Conservation (phyloP, 805 yeast genomes). For the Wickerhamiella musiphila region DNA sequence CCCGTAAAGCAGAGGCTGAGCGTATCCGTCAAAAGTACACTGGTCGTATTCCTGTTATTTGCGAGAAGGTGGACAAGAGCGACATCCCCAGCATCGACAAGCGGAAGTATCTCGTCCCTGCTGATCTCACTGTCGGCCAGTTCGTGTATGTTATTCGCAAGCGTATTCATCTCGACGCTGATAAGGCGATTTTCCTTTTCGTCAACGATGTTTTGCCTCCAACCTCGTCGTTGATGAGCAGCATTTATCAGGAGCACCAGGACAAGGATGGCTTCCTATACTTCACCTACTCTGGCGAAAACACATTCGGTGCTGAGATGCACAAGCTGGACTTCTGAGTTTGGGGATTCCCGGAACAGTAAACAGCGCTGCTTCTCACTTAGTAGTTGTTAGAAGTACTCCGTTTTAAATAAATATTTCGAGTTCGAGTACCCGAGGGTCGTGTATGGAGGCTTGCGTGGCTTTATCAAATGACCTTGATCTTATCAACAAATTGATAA, state of each 20-base stretch:
- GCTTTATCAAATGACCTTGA: too few species aligned
- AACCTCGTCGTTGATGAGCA: constrained; percentile 90
- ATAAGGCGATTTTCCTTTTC: constrained; percentile 93
- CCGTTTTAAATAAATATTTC: too few species aligned
- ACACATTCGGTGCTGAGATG: constrained; percentile 85
- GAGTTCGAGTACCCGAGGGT: too few species aligned
- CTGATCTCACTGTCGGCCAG: constrained; percentile 93
- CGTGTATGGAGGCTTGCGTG: too few species aligned
- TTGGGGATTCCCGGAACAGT: too few species aligned
- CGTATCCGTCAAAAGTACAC: constrained; percentile 76
- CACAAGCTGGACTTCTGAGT: too few species aligned
- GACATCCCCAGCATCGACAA: constrained; percentile 94
- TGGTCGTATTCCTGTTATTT: constrained; percentile 90
- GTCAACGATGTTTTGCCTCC: constrained; percentile 96
- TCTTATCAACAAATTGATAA: too few species aligned
- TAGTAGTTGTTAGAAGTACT: too few species aligned
- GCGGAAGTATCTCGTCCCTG: constrained; percentile 90
- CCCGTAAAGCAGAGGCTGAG: constrained; percentile 87
- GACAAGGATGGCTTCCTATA: constrained; percentile 96
- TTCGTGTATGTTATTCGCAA: constrained; percentile 95
- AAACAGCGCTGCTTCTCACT: too few species aligned
- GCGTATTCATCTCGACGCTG: constrained; percentile 88
- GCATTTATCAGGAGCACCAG: constrained; percentile 89
- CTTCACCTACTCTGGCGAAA: constrained; percentile 92
- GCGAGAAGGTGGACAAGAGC: constrained; percentile 93